Base-by-base conservation (phyloP, 306 rosid genomes). In the Alnus glutinosa region DNA sequence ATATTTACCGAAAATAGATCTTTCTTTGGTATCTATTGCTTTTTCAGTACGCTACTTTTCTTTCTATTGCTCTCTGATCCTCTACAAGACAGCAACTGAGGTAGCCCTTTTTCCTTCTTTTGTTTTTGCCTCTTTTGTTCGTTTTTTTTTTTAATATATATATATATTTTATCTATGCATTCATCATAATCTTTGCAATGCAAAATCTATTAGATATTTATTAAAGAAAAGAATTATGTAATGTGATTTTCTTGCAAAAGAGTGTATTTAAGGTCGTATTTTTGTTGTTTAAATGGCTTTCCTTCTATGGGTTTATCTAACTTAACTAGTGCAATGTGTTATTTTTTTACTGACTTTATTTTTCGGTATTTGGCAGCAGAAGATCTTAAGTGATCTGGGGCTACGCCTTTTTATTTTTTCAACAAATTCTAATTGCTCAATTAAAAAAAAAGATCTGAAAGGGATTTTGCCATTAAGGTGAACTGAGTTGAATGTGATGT, bases 401-500 rank as follows among this genome's bases (percentile, higher is more conserved):
- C 34, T 9, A 59, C 66, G 36, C 64, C 66, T 28, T 28, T 19
- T 8, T 9, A 7, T 23, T 59, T 59, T 18, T 59, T 28, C 37
- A 59, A 59, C 10, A 9, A 3, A 59, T 10, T 28, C 37, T 28
- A 9, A 23, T 58, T n/a, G 14, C 66, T 59, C 28, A 28, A 23
- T 28, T 59, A 10, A 59, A 59, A 59, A 11, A 23, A 23, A n/a
- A 42, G 46, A 42, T 42, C 36, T 66, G 28, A 42, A 42, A 44
- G 15, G 50, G 50, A 67, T 67, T 67, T 42, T 18, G 8, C 50
- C 30, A 18, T 67, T 42, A 37, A 39, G 70, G 85, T 59, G 78
- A 74, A 59, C 82, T 16, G 77, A 72, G 91, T 82, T 88, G 89
- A 84, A 90, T 85, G 88, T 89, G 97, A 90, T 88, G 89, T 92